Evolutionary conservation across 2,329 filamentous ascomycete genomes (phyloP).

Genomic region (Furcasterigmium furcatum): DNA sequence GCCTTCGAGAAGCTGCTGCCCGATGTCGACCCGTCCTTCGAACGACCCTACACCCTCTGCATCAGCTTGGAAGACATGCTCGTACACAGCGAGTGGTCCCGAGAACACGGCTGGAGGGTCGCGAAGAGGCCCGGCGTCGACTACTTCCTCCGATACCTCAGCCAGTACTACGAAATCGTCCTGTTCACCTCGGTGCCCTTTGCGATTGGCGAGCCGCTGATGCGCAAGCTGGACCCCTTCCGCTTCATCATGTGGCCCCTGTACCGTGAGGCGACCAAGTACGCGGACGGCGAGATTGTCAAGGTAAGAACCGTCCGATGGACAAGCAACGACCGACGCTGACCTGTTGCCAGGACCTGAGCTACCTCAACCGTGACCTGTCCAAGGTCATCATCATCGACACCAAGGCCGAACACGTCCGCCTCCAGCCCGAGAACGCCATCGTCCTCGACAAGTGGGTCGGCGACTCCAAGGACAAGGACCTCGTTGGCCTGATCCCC

Average conservation of each 20-base stretch:
- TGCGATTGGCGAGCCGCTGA: constrained; percentile 79
- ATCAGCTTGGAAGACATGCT: constrained; percentile 91
- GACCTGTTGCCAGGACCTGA: constrained; percentile 67
- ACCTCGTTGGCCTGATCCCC: constrained; percentile 84
- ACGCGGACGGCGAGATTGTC: constrained; percentile 92
- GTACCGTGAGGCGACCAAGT: constrained; percentile 94
- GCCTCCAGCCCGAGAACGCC: constrained; percentile 92
- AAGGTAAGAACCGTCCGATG: constrained; percentile 58
- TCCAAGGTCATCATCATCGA: constrained; percentile 96
- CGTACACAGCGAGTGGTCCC: constrained; percentile 90
- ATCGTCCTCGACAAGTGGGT: constrained; percentile 90
- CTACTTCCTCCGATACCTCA: constrained; percentile 95
- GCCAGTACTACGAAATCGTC: constrained; percentile 96
- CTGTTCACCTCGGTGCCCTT: constrained; percentile 90
- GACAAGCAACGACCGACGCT: constrained; percentile 7
- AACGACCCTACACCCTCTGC: constrained; percentile 88
- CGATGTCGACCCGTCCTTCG: constrained; percentile 72
- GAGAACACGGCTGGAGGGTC: constrained; percentile 91
- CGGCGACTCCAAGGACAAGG: constrained; percentile 77
- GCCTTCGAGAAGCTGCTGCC: constrained; percentile 91
- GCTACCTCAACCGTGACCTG: constrained; percentile 92
- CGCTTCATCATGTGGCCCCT: constrained; percentile 93
- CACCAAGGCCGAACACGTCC: constrained; percentile 76
- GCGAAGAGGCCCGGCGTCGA: constrained; percentile 94
- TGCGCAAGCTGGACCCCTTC: constrained; percentile 93